Percentiles rank a stretch among this genome's conserved stretches.
Evolutionary conservation across 2,329 filamentous ascomycete genomes (phyloP).

Genomic region (Chrysoporthe austroafricana): DNA sequence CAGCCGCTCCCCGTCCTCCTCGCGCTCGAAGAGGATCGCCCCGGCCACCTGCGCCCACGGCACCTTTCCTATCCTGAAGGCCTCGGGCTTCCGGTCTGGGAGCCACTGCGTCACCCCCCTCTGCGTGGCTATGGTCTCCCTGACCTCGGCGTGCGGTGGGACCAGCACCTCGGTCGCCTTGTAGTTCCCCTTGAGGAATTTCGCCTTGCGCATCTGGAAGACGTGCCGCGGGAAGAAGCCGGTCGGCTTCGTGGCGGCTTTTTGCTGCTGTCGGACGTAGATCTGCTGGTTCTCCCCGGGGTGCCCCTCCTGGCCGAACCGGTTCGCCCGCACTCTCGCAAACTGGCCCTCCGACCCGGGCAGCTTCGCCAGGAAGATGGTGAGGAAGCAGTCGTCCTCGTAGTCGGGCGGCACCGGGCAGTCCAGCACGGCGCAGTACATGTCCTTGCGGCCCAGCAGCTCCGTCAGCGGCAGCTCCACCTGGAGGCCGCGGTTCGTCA

Average conservation of each 20-base stretch:
- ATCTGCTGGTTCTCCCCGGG: conserved; percentile 33
- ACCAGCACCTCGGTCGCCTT: conserved; percentile 3
- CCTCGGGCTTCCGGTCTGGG: background rate
- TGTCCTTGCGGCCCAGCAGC: conserved; percentile 18
- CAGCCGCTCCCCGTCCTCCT: conserved; percentile 5
- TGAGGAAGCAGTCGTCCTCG: conserved; percentile 36
- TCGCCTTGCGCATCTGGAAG: conserved; percentile 29
- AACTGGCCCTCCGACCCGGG: conserved; percentile 32
- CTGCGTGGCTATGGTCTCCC: background rate
- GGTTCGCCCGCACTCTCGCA: conserved; percentile 31
- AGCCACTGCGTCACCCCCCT: background rate
- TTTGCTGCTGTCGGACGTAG: conserved; percentile 36
- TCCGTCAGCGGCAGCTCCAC: conserved; percentile 34
- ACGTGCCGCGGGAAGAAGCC: conserved; percentile 33
- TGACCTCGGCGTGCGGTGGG: background rate
- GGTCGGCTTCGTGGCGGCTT: conserved; percentile 9
- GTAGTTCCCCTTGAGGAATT: background rate
- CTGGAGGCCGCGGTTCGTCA: conserved; percentile 36
- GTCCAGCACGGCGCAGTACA: conserved; percentile 38
- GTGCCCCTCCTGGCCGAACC: conserved; percentile 31
- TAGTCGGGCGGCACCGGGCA: conserved; percentile 39
- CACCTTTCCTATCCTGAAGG: conserved; percentile 12
- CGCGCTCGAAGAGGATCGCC: conserved; percentile 14
- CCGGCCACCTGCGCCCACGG: conserved; percentile 9
- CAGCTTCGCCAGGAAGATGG: conserved; percentile 38